These are phyloP conservation scores for Puya raimondii DNA, from an alignment of 176 grass and related monocot genomes.

Conservation along the genomic window DNA sequence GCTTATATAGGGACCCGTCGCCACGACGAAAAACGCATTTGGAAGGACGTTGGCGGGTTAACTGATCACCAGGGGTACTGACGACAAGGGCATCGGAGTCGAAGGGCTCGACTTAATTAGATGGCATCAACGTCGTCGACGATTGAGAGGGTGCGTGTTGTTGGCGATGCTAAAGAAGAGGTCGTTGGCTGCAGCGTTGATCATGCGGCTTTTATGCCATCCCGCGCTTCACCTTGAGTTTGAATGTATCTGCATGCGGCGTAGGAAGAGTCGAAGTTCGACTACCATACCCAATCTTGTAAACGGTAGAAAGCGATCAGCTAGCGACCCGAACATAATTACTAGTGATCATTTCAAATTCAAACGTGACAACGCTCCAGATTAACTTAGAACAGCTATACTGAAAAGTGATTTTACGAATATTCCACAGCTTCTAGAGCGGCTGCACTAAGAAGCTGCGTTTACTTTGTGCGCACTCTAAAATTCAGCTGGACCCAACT, in stretches of 20 bases:
- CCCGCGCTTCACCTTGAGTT: constrained; percentile 40
- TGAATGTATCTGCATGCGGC: constrained; percentile 41
- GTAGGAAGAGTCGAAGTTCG: background rate
- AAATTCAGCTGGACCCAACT: constrained; percentile 71
- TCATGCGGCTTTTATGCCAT: constrained; percentile 33
- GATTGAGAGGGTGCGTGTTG: constrained; percentile 38
- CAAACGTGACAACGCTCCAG: too few relatives aligned
- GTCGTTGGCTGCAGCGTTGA: constrained; percentile 62
- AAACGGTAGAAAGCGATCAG: too few relatives aligned
- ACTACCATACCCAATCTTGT: too few relatives aligned
- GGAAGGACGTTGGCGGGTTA: constrained; percentile 34
- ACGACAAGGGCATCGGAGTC: constrained; percentile 28
- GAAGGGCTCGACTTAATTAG: constrained; percentile 44
- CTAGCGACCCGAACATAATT: too few relatives aligned
- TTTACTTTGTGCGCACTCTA: constrained; percentile 76
- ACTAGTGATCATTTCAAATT: too few relatives aligned
- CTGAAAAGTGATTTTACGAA: too few relatives aligned
- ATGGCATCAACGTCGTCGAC: constrained; percentile 45
- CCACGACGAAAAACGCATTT: constrained; percentile 43
- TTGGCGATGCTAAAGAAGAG: constrained; percentile 47
- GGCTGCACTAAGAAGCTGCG: background rate
- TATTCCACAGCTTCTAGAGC: too few relatives aligned
- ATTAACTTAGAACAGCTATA: too few relatives aligned
- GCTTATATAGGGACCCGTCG: constrained; percentile 39
- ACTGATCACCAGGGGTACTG: constrained; percentile 58